Percentiles rank a stretch among this genome's conserved stretches.
Evolutionary conservation across 352 stramenopile species (phyloP).

Genomic region (Globisporangium camurandrum): DNA sequence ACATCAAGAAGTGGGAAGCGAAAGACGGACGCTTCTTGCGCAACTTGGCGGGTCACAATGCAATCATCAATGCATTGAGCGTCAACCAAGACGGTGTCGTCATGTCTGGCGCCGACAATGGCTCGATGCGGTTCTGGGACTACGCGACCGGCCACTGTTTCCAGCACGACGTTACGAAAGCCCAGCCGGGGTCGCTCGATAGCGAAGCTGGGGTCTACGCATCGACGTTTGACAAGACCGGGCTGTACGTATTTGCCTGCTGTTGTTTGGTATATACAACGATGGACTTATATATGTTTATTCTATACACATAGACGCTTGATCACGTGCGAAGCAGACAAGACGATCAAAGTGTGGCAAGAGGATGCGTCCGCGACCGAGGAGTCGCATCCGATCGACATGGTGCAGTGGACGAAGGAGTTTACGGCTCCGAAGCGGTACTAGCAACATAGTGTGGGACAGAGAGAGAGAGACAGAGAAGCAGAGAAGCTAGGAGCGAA

Average conservation of each 20-base stretch:
- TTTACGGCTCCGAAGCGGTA: conserved; percentile 80
- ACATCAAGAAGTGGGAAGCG: conserved; percentile 98
- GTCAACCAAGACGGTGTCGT: conserved; percentile 98
- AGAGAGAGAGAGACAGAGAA: background rate
- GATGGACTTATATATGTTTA: no score
- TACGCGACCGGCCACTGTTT: conserved; percentile 98
- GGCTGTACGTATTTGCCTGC: conserved; percentile 48
- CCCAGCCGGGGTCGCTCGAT: conserved; percentile 94
- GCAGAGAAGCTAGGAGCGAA: no score
- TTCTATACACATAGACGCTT: conserved; percentile 70
- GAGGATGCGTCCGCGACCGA: conserved; percentile 93
- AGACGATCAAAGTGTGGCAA: conserved; percentile 99
- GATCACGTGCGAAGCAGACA: conserved; percentile 98
- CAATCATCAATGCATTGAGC: conserved; percentile 97
- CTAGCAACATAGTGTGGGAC: conserved; percentile 16
- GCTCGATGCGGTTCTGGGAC: conserved; percentile 98
- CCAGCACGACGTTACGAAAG: conserved; percentile 92
- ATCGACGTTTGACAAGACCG: conserved; percentile 96
- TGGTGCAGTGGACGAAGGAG: conserved; percentile 95
- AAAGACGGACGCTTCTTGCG: conserved; percentile 94
- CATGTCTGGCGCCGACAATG: conserved; percentile 95
- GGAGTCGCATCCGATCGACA: conserved; percentile 96
- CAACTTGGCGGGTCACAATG: conserved; percentile 96
- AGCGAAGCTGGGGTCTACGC: conserved; percentile 97
- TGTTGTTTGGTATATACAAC: no score